Conservation (phyloP, 352 stramenopile genomes). For the Aphanomyces euteiches region DNA sequence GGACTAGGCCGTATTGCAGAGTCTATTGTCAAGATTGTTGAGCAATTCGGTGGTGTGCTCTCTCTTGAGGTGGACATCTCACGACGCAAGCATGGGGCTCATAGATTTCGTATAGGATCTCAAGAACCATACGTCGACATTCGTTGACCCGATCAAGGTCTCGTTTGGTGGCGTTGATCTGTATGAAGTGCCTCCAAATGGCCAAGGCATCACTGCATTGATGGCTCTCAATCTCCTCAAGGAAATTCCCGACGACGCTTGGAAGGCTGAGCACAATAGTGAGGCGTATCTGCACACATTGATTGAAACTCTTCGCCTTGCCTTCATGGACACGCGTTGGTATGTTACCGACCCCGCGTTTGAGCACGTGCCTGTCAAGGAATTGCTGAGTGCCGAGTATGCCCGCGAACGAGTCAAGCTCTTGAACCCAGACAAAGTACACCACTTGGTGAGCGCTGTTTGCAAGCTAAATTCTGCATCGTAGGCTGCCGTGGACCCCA, state of each 20-base stretch:
- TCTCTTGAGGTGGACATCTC: slow-evolving; percentile 38
- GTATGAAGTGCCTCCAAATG: slow-evolving; percentile 94
- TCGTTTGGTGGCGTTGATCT: slow-evolving; percentile 83
- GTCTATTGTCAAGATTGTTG: slow-evolving; percentile 83
- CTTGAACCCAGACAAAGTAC: slow-evolving; percentile 36
- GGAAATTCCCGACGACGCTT: slow-evolving; percentile 40
- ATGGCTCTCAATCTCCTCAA: slow-evolving; percentile 92
- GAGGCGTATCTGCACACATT: slow-evolving; percentile 84
- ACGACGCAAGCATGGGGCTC: neutral
- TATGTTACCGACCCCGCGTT: slow-evolving; percentile 68
- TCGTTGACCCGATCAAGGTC: slow-evolving; percentile 88
- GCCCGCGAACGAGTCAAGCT: slow-evolving; percentile 49
- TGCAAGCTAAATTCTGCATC: slow-evolving; percentile 5
- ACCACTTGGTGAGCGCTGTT: neutral
- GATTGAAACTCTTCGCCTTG: slow-evolving; percentile 91
- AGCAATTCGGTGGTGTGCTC: slow-evolving; percentile 59
- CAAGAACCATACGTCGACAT: slow-evolving; percentile 74
- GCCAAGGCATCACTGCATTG: slow-evolving; percentile 94
- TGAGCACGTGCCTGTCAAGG: slow-evolving; percentile 58
- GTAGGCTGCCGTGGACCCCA: slow-evolving; percentile 50
- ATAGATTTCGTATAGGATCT: slow-evolving; percentile 66
- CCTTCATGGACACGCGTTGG: slow-evolving; percentile 90
- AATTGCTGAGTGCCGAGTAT: slow-evolving; percentile 80
- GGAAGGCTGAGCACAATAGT: slow-evolving; percentile 44
- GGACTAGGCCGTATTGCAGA: slow-evolving; percentile 63